Base-by-base conservation (phyloP, 2,329 filamentous ascomycete species). In the Magnaporthiopsis rhizophila region DNA sequence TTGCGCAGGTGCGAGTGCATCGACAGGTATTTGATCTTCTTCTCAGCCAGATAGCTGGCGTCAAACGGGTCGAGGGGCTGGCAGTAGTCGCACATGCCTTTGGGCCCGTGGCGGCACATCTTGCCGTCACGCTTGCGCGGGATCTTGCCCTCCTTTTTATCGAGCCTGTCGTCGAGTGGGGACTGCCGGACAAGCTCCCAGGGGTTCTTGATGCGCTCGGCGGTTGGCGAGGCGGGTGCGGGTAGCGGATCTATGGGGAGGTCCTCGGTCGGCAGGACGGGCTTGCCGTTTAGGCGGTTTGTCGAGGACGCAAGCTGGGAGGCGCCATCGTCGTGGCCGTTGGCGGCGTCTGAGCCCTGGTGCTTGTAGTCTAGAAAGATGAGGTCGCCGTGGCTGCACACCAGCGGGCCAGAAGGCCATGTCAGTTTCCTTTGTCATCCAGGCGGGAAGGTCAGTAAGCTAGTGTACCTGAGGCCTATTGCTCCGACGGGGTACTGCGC, bases 81-180 rank as follows among this genome's bases (percentile, higher is more conserved):
- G 79, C 95, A 99, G 78, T 97, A 96, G 78, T 99, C 95, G 77
- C 95, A 99, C 95, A 99, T 99, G 74, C 95, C 95, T 78, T 97
- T 98, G 62, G 90, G 88, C 1, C 94, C 94, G 75, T 99, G 95
- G 67, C 91, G 89, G 79, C 95, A 99, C 92, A 99, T 95, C 74
- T 90, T 91, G 65, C 78, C 75, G 74, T 96, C 91, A 65, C 83
- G 83, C 67, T 84, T 84, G 67, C 93, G 83, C 26, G 86, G 80
- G 62, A 97, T 97, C 79, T 97, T 99, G 69, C 95, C 95, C 81
- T 95, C 89, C 69, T 88, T 84, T 77, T 86, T 91, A 76, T 99
- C 95, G 72, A 99, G 79, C 64, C 84, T 81, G 73, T 99, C 89
- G 73, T 99, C 96, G 12, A 99, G 82, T 2, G 88, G 81, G 2